Percentiles rank a stretch among this genome's conserved stretches.
Evolutionary conservation across 805 yeast genomes (phyloP).

Genomic region (Hanseniaspora guilliermondii): DNA sequence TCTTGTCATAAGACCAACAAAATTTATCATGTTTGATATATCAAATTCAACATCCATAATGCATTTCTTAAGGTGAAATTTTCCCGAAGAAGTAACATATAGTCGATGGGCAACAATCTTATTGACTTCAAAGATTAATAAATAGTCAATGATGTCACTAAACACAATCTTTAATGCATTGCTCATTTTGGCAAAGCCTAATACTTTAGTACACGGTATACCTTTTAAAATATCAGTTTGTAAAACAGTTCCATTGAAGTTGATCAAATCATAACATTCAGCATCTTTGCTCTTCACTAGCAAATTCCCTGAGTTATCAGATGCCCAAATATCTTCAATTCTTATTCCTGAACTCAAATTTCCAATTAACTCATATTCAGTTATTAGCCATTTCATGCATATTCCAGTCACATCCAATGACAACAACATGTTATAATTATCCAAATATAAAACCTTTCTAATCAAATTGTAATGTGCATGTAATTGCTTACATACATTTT

Average conservation of each 20-base stretch:
- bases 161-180: not conserved
- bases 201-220: slow-evolving; percentile 32
- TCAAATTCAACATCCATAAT: not conserved
- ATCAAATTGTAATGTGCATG: slow-evolving; percentile 44
- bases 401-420: slow-evolving; percentile 44
- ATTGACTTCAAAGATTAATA: not conserved
- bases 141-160: slow-evolving; percentile 3
- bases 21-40: not conserved
- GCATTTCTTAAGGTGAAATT: slow-evolving; percentile 10
- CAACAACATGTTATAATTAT: slow-evolving; percentile 42
- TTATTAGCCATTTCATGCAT: slow-evolving; percentile 5
- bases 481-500: not conserved
- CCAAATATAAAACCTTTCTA: slow-evolving; percentile 35
- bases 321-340: not conserved
- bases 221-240: slow-evolving; percentile 32
- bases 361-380: not conserved
- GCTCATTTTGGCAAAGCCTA: slow-evolving; percentile 32
- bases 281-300: not conserved
- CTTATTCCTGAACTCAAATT: not conserved
- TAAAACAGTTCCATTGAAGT: slow-evolving; percentile 31
- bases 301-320: not conserved
- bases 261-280: not conserved
- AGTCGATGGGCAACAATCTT: not conserved
- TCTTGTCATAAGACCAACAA: not conserved
- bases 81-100: not conserved